These are phyloP conservation scores for Aspergillus fischeri DNA, from an alignment of 2,329 filamentous ascomycete species.

Conservation along the genomic window DNA sequence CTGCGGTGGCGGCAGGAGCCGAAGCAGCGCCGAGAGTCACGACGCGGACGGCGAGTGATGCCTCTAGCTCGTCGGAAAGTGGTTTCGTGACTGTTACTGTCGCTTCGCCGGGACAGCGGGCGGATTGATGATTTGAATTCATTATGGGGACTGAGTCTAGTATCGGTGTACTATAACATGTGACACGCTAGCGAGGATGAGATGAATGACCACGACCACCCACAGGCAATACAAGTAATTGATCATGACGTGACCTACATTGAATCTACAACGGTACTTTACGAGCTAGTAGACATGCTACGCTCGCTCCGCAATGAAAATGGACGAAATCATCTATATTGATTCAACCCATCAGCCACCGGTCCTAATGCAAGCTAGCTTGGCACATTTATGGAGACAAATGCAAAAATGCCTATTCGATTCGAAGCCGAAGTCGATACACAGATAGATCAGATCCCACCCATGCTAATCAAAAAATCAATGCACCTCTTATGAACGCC, in stretches of 20 bases:
- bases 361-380: neutral
- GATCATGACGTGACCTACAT: neutral
- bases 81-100: neutral
- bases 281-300: neutral
- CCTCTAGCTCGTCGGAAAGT: neutral
- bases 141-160: no score
- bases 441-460: constrained; percentile 6
- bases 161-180: neutral
- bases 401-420: neutral
- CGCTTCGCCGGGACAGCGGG: neutral
- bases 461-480: constrained; percentile 13
- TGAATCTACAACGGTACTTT: neutral
- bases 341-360: neutral
- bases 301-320: neutral
- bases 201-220: no score
- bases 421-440: neutral
- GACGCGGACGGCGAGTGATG: neutral
- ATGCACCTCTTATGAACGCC: constrained; percentile 21
- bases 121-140: neutral
- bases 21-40: neutral
- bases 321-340: neutral
- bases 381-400: neutral
- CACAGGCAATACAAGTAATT: no score
- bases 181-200: neutral
- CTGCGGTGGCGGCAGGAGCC: neutral